phyloP scores from a whole-genome alignment of 139 green algal species.

The Axilococcus clingmanii region DNA sequence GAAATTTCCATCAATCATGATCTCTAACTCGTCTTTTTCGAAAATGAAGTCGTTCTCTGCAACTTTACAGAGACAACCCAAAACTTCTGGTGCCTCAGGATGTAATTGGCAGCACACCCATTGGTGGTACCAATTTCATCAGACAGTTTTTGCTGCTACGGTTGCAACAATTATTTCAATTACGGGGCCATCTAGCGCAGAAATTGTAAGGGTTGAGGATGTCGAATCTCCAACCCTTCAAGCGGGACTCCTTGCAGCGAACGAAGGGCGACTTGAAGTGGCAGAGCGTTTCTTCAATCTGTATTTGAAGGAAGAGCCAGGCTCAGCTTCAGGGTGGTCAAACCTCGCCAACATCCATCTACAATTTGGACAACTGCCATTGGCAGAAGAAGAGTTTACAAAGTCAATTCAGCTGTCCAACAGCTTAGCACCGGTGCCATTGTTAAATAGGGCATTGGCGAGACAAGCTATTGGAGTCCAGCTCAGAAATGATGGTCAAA shows the following conservation, averaged over 20 bases:
- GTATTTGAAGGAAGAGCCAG: conserved; percentile 17
- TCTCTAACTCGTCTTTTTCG: no score
- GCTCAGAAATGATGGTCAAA: neutral
- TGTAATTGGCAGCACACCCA: no score
- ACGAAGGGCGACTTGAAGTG: conserved; percentile 6
- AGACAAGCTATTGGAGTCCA: conserved; percentile 14
- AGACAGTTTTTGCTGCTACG: neutral
- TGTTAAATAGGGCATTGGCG: conserved; percentile 15
- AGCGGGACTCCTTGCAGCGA: conserved; percentile 13
- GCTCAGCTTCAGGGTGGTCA: conserved; percentile 10
- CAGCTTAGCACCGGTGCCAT: conserved; percentile 20
- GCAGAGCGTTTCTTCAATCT: conserved; percentile 24
- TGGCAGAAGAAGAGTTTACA: conserved; percentile 14
- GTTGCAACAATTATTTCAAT: conserved; percentile 1
- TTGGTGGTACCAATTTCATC: no score
- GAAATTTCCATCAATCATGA: no score
- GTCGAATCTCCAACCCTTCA: conserved; percentile 13
- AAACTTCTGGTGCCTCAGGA: no score
- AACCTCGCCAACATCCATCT: conserved; percentile 27
- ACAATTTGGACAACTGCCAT: conserved; percentile 5
- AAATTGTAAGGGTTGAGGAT: conserved; percentile 25
- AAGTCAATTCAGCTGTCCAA: conserved; percentile 11
- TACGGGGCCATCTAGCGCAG: neutral
- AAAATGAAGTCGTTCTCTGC: no score
- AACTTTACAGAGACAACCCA: no score